These are phyloP conservation scores for Pseudopyricularia javanii DNA, from an alignment of 2,329 filamentous ascomycete species.

Conservation along the genomic window DNA sequence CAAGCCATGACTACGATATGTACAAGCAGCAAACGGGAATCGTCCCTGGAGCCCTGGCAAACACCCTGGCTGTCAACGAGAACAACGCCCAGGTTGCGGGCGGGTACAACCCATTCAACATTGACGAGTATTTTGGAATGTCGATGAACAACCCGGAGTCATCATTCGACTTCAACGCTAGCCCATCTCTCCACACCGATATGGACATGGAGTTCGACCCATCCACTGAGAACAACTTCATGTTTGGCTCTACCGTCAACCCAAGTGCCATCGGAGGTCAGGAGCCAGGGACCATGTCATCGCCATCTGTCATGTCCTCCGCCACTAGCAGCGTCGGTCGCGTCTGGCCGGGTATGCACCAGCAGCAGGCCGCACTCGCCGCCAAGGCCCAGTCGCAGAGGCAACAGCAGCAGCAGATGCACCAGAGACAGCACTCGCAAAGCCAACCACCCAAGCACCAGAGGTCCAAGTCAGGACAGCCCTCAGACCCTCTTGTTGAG, in stretches of 20 bases:
- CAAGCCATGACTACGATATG: conserved; percentile 89
- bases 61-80: conserved; percentile 67
- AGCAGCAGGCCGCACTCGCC: conserved; percentile 66
- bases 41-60: conserved; percentile 70
- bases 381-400: conserved; percentile 62
- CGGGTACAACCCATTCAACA: conserved; percentile 31
- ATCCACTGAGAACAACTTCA: conserved; percentile 46
- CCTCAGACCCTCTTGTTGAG: conserved; percentile 62
- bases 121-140: conserved; percentile 35
- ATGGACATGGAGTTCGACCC: conserved; percentile 61
- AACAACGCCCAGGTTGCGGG: conserved; percentile 38
- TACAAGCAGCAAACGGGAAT: conserved; percentile 95
- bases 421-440: conserved; percentile 26
- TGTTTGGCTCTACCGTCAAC: conserved; percentile 53
- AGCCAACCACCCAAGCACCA: conserved; percentile 26
- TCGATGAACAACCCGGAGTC: conserved; percentile 42
- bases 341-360: conserved; percentile 88
- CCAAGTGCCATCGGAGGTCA: conserved; percentile 58
- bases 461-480: conserved; percentile 36
- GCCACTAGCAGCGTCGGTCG: conserved; percentile 46
- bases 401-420: conserved; percentile 49
- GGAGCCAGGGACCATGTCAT: conserved; percentile 38
- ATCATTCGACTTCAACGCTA: conserved; percentile 61
- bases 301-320: conserved; percentile 26
- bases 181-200: conserved; percentile 49